Evolutionary conservation across 2,329 filamentous ascomycete species (phyloP), one percentile per base, ranked within the genome.

Genomic region (Neopestalotiopsis sp.): DNA sequence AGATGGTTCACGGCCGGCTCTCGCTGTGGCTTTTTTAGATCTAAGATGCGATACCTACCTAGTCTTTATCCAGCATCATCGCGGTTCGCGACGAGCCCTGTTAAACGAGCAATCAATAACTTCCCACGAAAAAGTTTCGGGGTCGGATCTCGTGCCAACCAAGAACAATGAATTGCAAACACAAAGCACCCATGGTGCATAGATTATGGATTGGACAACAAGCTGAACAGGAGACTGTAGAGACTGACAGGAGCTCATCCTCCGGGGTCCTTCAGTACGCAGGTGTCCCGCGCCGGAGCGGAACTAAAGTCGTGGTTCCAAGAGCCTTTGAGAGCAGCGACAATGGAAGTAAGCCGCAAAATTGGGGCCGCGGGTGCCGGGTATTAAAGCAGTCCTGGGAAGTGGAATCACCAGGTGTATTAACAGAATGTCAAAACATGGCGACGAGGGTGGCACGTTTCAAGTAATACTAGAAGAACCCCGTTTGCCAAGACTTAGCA

Each of bases 381-480:
- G 45, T 17, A 20, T 52, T 17, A 52, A 52, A 17, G 42, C 17
- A 52, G 45, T n/a, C 45, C 17, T 52, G 45, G 45, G 45, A 52
- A 52, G 45, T 52, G 45, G 45, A 52, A 52, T 52, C 45, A 52
- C 17, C 45, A 52, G 10, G 45, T 52, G n/a, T 52, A 52, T 52
- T 52, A 52, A 52, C 17, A n/a, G 45, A 14, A 52, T 52, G 45
- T 52, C 45, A 52, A 52, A 52, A 52, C 45, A 52, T 52, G 45
- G 45, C 45, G 45, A 52, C 45, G 45, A 52, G 45, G 45, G 45
- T 52, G 45, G 45, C 45, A 52, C 45, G 45, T 52, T 52, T 52
- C 45, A 52, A n/a, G 45, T 52, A 52, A 52, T 52, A 52, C 45
- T 20, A 52, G n/a, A 52, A 17, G 9, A 17, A n/a, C 45, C 45